phyloP scores from a whole-genome alignment of 2,329 filamentous ascomycete genomes.

The Fusarium dlaminii region DNA sequence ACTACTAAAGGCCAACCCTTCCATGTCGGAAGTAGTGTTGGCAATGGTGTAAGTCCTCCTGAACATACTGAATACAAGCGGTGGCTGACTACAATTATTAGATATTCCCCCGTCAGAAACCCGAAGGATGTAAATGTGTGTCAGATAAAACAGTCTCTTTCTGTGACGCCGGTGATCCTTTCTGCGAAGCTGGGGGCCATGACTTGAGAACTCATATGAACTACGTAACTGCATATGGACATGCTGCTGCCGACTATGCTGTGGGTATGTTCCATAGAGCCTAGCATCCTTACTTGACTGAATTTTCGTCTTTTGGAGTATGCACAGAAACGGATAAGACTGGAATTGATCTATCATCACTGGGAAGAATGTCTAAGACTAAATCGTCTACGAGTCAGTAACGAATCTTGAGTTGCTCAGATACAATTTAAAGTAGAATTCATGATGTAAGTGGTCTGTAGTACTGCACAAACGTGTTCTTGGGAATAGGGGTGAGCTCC shows the following conservation, averaged over 20 bases:
- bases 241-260: slow-evolving; percentile 18
- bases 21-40: slow-evolving; percentile 29
- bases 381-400: not conserved
- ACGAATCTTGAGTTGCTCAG: not conserved
- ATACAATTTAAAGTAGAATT: not conserved
- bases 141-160: slow-evolving; percentile 24
- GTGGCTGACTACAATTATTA: not conserved
- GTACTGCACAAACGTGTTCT: not conserved
- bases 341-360: not conserved
- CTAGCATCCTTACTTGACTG: not conserved
- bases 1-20: slow-evolving; percentile 28
- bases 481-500: not conserved
- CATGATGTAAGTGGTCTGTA: accelerated
- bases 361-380: not conserved
- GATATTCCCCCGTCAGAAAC: slow-evolving; percentile 31
- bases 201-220: slow-evolving; percentile 32
- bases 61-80: accelerated
- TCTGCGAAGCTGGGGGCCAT: slow-evolving; percentile 31
- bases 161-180: slow-evolving; percentile 33
- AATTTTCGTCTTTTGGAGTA: not conserved
- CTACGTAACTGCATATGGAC: slow-evolving; percentile 28
- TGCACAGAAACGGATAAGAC: not conserved
- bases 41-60: slow-evolving; percentile 24
- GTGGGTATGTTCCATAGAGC: slow-evolving; percentile 13
- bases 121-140: slow-evolving; percentile 20